phyloP scores from a whole-genome alignment of 306 rosid species.

The Inga oerstediana region DNA sequence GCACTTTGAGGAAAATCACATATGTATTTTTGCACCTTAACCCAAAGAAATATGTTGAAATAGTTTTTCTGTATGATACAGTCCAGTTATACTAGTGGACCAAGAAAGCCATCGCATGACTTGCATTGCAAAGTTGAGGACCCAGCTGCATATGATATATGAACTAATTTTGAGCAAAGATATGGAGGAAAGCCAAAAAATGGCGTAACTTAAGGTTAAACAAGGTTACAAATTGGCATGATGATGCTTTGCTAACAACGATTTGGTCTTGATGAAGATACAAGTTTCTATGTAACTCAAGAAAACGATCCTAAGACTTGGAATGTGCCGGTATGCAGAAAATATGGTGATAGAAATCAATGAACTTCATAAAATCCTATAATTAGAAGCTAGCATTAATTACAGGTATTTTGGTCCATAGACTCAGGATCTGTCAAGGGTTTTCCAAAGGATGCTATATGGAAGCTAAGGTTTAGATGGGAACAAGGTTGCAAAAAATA shows the following conservation, averaged over 20 bases:
- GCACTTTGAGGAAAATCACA: too few species aligned
- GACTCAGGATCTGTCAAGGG: slow-evolving; percentile 88
- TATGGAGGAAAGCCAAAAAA: slow-evolving; percentile 66
- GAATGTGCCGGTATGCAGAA: slow-evolving; percentile 66
- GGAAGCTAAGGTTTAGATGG: slow-evolving; percentile 68
- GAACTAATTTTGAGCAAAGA: slow-evolving; percentile 74
- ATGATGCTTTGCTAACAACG: slow-evolving; percentile 58
- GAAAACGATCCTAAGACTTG: slow-evolving; percentile 65
- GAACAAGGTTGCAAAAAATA: slow-evolving; percentile 29
- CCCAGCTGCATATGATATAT: slow-evolving; percentile 81
- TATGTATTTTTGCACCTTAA: too few species aligned
- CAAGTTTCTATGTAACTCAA: slow-evolving; percentile 38
- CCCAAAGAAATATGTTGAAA: slow-evolving; percentile 24
- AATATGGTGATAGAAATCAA: slow-evolving; percentile 29
- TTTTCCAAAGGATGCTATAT: slow-evolving; percentile 62
- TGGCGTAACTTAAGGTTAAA: slow-evolving; percentile 65
- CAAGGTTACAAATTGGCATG: slow-evolving; percentile 63
- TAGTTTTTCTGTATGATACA: slow-evolving; percentile 33
- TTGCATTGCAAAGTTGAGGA: slow-evolving; percentile 76
- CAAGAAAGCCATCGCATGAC: slow-evolving; percentile 71
- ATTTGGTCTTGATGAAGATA: slow-evolving; percentile 39
- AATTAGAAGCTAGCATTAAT: slow-evolving; percentile 36
- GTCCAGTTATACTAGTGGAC: slow-evolving; percentile 42
- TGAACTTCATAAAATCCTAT: slow-evolving; percentile 16
- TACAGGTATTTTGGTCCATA: slow-evolving; percentile 77